Evolutionary conservation across 2,329 filamentous ascomycete genomes (phyloP).

Genomic region (Macrophomina phaseolina): DNA sequence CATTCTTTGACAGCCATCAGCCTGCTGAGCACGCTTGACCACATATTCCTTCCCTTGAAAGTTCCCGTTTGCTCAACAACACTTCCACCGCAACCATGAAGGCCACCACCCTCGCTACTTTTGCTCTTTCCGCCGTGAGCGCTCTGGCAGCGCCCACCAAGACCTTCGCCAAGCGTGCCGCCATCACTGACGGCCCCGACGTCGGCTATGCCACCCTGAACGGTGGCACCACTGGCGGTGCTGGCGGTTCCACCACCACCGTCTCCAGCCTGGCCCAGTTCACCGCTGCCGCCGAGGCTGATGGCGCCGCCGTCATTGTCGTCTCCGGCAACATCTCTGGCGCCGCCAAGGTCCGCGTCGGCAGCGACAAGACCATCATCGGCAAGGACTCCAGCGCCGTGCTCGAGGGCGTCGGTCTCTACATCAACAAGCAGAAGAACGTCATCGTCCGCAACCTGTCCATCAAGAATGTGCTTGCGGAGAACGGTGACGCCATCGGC

Average conservation of each 20-base stretch:
- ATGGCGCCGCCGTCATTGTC: constrained; percentile 53
- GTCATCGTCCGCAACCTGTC: constrained; percentile 65
- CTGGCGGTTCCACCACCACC: constrained; percentile 42
- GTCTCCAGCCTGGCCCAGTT: constrained; percentile 48
- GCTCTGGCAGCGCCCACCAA: constrained; percentile 43
- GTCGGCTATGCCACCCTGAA: constrained; percentile 43
- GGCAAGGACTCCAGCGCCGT: constrained; percentile 54
- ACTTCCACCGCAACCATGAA: constrained; percentile 36
- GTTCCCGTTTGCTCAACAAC: constrained; percentile 31
- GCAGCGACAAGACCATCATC: constrained; percentile 58
- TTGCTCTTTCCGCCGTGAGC: constrained; percentile 37
- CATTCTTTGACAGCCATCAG: constrained; percentile 24
- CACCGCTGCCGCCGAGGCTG: constrained; percentile 51
- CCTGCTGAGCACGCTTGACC: constrained; percentile 21
- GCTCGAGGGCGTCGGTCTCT: constrained; percentile 55
- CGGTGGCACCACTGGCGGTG: constrained; percentile 48
- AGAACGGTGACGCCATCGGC: constrained; percentile 58
- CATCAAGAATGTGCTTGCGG: constrained; percentile 55
- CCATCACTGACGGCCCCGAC: constrained; percentile 38
- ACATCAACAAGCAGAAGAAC: constrained; percentile 56
- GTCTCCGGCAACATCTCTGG: constrained; percentile 54
- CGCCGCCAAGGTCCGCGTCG: constrained; percentile 52
- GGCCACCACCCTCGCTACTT: constrained; percentile 37
- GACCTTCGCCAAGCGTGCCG: constrained; percentile 38
- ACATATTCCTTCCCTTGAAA: constrained; percentile 18